Conservation (phyloP, 1,284 basidiomycete species). For the Flammula alnicola region DNA sequence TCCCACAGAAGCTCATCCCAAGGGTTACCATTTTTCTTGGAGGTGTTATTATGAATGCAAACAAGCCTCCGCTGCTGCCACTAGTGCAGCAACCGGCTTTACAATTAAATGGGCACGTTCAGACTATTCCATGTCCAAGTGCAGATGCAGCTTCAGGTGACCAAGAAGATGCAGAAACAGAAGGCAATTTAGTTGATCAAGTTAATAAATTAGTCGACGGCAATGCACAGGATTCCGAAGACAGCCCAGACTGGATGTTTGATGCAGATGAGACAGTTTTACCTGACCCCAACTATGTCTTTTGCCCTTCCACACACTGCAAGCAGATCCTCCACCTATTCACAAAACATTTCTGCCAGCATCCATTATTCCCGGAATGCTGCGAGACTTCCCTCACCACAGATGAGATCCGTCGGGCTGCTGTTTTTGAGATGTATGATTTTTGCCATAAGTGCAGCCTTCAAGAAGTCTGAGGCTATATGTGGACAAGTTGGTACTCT, state of each 20-base stretch:
- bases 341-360: slow-evolving; percentile 37
- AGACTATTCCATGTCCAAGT: too few species aligned
- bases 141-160: slow-evolving; percentile 9
- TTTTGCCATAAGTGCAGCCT: slow-evolving; percentile 34
- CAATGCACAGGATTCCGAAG: slow-evolving; percentile 20
- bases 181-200: slow-evolving; percentile 4
- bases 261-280: slow-evolving; percentile 31
- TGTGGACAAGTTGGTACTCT: slow-evolving; percentile 40
- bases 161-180: slow-evolving; percentile 17
- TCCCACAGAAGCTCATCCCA: too few species aligned
- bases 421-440: slow-evolving; percentile 36
- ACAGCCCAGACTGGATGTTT: slow-evolving; percentile 37
- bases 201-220: slow-evolving; percentile 2
- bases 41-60: too few species aligned
- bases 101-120: too few species aligned
- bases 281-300: slow-evolving; percentile 30
- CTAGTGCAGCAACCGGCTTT: too few species aligned
- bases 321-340: slow-evolving; percentile 32
- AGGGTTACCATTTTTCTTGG: too few species aligned
- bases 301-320: slow-evolving; percentile 36
- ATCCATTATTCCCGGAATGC: slow-evolving; percentile 30
- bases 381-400: slow-evolving; percentile 11
- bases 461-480: slow-evolving; percentile 38
- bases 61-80: too few species aligned
- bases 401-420: too few species aligned